Percentiles rank a stretch among this genome's conserved stretches.
Evolutionary conservation across 2,329 filamentous ascomycete genomes (phyloP).

Genomic region (Alternaria dauci): DNA sequence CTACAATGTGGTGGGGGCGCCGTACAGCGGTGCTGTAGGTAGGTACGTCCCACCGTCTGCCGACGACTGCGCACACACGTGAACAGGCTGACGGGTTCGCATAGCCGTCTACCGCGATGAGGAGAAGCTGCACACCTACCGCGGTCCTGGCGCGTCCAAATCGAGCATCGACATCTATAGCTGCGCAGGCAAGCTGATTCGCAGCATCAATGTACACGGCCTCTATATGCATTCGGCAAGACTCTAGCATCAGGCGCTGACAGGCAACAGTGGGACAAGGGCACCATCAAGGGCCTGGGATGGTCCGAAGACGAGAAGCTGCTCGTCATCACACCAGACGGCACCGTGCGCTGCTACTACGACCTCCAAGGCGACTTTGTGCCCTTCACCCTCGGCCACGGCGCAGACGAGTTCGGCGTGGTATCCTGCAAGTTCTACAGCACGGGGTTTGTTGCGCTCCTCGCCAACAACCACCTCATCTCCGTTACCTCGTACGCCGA

Average conservation of each 20-base stretch:
- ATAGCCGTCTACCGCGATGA: conserved; percentile 89
- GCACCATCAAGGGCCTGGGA: conserved; percentile 83
- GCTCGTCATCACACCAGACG: conserved; percentile 86
- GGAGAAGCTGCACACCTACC: conserved; percentile 80
- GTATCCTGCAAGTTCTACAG: conserved; percentile 91
- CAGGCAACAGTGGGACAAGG: conserved; percentile 78
- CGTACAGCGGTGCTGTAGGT: conserved; percentile 94
- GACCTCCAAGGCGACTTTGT: conserved; percentile 95
- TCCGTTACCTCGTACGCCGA: conserved; percentile 90
- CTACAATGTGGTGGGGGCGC: conserved; percentile 89
- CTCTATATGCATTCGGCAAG: conserved; percentile 4
- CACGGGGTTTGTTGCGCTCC: conserved; percentile 88
- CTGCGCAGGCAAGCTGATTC: conserved; percentile 86
- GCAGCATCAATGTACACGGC: conserved; percentile 70
- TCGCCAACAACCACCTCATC: conserved; percentile 86
- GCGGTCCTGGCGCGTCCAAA: conserved; percentile 74
- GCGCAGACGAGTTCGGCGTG: conserved; percentile 87
- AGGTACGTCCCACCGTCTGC: conserved; percentile 42
- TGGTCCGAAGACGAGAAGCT: conserved; percentile 97
- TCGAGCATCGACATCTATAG: conserved; percentile 94
- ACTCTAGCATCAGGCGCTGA: conserved; percentile 17
- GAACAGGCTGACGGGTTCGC: conserved; percentile 36
- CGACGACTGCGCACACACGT: conserved; percentile 5
- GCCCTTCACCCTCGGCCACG: conserved; percentile 89
- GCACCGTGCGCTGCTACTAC: conserved; percentile 87